Percentiles rank a stretch among this genome's conserved stretches.
Conservation (phyloP, 2,329 filamentous ascomycete species). For the Aspergillus latus region DNA sequence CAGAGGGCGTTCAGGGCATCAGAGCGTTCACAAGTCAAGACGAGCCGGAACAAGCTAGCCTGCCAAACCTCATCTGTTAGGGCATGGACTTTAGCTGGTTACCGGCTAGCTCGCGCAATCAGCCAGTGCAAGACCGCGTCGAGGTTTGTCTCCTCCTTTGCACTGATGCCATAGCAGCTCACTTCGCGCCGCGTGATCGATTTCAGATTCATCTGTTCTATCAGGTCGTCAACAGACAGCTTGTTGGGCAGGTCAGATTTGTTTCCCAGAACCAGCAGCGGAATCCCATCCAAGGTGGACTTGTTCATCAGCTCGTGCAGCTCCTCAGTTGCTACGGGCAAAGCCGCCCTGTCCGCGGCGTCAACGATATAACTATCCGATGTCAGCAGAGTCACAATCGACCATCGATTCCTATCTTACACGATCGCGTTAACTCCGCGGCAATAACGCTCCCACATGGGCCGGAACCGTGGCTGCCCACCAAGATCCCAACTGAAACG, state of each 20-base stretch:
- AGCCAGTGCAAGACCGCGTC: constrained; percentile 96
- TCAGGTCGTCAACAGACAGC: constrained; percentile 89
- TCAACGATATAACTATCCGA: constrained; percentile 81
- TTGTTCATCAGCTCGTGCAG: constrained; percentile 86
- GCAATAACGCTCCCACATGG: constrained; percentile 99
- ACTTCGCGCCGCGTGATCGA: constrained; percentile 88
- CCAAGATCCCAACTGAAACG: constrained; percentile 82
- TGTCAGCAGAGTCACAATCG: constrained; percentile 14
- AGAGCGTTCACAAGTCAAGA: constrained; percentile 6
- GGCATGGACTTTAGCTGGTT: constrained; percentile 28
- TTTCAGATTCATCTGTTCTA: constrained; percentile 88
- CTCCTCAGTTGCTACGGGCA: constrained; percentile 86
- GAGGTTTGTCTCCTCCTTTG: constrained; percentile 97
- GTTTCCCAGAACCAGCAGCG: constrained; percentile 90
- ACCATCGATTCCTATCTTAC: constrained; percentile 44
- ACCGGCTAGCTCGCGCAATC: constrained; percentile 82
- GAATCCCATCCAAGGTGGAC: constrained; percentile 81
- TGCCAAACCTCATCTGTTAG: not conserved
- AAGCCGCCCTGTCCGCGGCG: constrained; percentile 77
- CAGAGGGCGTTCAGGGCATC: constrained; percentile 2
- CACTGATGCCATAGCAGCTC: constrained; percentile 97
- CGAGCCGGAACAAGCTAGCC: constrained; percentile 14
- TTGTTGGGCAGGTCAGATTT: constrained; percentile 94
- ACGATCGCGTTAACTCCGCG: constrained; percentile 96
- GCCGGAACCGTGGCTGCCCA: constrained; percentile 92